These are phyloP conservation scores for Thinopyrum elongatum DNA, from an alignment of 176 grass and related monocot genomes.

Conservation along the genomic window DNA sequence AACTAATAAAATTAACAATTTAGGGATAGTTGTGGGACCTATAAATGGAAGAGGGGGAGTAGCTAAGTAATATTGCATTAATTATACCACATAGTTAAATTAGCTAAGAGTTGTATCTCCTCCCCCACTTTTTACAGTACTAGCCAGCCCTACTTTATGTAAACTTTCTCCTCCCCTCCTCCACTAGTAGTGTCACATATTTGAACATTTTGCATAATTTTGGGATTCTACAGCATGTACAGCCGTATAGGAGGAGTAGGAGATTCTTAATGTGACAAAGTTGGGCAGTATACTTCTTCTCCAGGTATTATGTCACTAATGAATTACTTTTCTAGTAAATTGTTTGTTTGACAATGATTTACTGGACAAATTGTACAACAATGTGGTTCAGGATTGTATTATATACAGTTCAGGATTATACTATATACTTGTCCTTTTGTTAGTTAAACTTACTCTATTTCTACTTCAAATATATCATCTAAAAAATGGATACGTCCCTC, in stretches of 20 bases:
- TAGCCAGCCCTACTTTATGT: slow-evolving; percentile 40
- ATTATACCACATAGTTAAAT: too few relatives aligned
- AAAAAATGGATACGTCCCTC: background rate
- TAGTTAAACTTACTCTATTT: background rate
- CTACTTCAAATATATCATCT: background rate
- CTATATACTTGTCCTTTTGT: background rate
- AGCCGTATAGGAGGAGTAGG: background rate
- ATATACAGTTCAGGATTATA: background rate
- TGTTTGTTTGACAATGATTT: background rate
- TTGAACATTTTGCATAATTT: background rate
- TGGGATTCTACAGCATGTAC: background rate
- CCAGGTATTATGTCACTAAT: background rate
- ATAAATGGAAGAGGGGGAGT: too few relatives aligned
- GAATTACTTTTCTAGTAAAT: background rate
- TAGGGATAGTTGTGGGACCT: too few relatives aligned
- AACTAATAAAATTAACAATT: too few relatives aligned
- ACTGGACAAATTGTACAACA: background rate
- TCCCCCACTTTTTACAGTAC: too few relatives aligned
- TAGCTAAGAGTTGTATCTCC: too few relatives aligned
- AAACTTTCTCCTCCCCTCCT: slow-evolving; percentile 22
- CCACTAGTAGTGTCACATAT: background rate
- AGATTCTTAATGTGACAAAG: background rate
- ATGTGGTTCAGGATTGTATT: background rate
- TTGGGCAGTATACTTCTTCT: background rate
- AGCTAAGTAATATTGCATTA: too few relatives aligned